Base-by-base conservation (phyloP, 306 rosid genomes). In the Medicago lupulina region DNA sequence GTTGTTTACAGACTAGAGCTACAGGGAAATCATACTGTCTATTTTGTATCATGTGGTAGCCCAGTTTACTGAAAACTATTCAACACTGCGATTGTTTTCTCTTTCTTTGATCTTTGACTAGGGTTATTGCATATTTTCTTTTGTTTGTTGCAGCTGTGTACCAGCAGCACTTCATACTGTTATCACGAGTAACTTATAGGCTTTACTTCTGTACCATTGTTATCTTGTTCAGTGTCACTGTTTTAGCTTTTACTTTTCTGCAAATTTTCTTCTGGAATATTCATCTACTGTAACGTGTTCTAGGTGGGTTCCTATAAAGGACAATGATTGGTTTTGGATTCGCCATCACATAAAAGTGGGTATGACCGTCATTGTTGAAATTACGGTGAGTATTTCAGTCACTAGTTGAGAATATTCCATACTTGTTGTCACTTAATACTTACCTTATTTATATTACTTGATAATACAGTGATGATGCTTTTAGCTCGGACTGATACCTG, bases 261-360 rank as follows among this genome's bases (percentile, higher is more conserved):
- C 51, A 7, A 71, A 15, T 79, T 46, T 70, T 74, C 72, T 70
- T 62, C 78, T 39, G 7, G 77, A 71, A 73, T 71, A 71, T 64
- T 88, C 76, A 76, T 81, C 60, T 44, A 70, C 75, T 23, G 17
- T 82, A 60, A 83, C 83, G 71, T 85, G 73, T 83, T 85, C 65
- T 85, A 95, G 98, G 89, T 95, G 90, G 97, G 93, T 95, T 70
- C 98, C 97, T 51, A 95, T 95, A 78, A 92, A 92, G 79, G 82
- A 81, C 75, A 95, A 95, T 79, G 98, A 95, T 77, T 95, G 98
- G 98, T 95, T 61, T 84, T 95, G 98, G 98, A 88, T 92, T 75
- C 98, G 98, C 47, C 98, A 95, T 82, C 97, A 95, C 87, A 89
- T 95, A 78, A 92, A 80, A 86, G 97, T 95, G 71, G 98, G 97